Conservation (phyloP, 2,329 filamentous ascomycete genomes). For the Colletotrichum nymphaeae region DNA sequence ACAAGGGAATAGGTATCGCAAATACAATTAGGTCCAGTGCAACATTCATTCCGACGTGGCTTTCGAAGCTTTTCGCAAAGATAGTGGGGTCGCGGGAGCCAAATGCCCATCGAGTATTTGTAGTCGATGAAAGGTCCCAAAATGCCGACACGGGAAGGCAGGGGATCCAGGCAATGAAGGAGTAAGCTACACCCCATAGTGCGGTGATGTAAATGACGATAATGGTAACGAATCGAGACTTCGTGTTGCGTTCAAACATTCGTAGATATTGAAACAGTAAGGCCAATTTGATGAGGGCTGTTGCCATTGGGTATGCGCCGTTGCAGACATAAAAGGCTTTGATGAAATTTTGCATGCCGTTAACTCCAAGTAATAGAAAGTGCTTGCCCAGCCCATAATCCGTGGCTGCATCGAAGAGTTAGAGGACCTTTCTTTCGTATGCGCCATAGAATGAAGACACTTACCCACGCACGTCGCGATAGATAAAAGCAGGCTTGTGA, state of each 20-base stretch:
- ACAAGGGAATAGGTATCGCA: constrained; percentile 45
- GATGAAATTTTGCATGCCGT: constrained; percentile 27
- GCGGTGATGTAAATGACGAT: constrained; percentile 41
- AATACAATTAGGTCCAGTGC: constrained; percentile 46
- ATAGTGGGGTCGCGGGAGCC: constrained; percentile 41
- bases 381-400: constrained; percentile 10
- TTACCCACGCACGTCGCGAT: constrained; percentile 14
- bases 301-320: constrained; percentile 36
- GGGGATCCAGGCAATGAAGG: constrained; percentile 46
- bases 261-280: constrained; percentile 38
- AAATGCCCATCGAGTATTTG: constrained; percentile 41
- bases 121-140: constrained; percentile 40
- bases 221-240: constrained; percentile 35
- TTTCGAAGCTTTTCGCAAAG: constrained; percentile 43
- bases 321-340: constrained; percentile 37
- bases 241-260: constrained; percentile 34
- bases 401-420: not conserved
- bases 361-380: not conserved
- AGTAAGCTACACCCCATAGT: constrained; percentile 45
- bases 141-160: constrained; percentile 46
- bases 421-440: not conserved
- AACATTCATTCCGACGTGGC: constrained; percentile 45
- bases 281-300: constrained; percentile 38
- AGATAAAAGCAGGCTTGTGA: constrained; percentile 24
- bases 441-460: not conserved